These are phyloP conservation scores for Colletotrichum chrysophilum DNA, from an alignment of 2,329 filamentous ascomycete genomes.

Conservation along the genomic window DNA sequence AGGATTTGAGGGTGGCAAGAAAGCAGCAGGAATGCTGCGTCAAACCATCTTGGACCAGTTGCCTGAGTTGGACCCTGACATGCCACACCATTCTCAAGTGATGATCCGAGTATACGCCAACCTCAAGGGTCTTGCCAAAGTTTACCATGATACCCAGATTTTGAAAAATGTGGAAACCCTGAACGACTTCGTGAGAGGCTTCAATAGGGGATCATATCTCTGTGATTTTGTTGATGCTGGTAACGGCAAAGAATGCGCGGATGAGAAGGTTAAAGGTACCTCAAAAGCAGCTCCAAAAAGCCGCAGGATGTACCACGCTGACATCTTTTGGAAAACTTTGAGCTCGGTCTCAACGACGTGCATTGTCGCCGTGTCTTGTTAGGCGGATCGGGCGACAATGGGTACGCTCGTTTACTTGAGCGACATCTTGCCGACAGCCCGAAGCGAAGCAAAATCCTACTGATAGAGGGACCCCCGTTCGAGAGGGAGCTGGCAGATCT, in stretches of 20 bases:
- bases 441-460: slow-evolving; percentile 34
- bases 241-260: slow-evolving; percentile 46
- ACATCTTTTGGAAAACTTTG: slow-evolving; percentile 29
- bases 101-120: slow-evolving; percentile 43
- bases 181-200: slow-evolving; percentile 41
- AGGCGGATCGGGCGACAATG: slow-evolving; percentile 45
- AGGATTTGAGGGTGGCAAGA: slow-evolving; percentile 34
- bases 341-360: slow-evolving; percentile 36
- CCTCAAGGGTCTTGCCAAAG: slow-evolving; percentile 36
- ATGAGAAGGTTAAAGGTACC: slow-evolving; percentile 46
- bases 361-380: slow-evolving; percentile 46
- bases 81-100: slow-evolving; percentile 30
- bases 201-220: slow-evolving; percentile 40
- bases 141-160: slow-evolving; percentile 34
- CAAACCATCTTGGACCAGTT: slow-evolving; percentile 29
- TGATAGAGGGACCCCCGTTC: slow-evolving; percentile 44
- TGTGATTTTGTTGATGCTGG: slow-evolving; percentile 47
- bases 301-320: neutral
- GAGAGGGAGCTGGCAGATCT: slow-evolving; percentile 37
- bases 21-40: slow-evolving; percentile 30
- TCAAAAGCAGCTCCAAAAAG: neutral
- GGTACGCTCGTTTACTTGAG: slow-evolving; percentile 45
- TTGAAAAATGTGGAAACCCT: slow-evolving; percentile 29
- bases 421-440: slow-evolving; percentile 29
- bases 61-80: slow-evolving; percentile 6